A percentile compares a stretch with the other conserved stretches of the same genome.
Evolutionary conservation across 345 rosid species (phyloP).

Genomic region (Salix dunnii): DNA sequence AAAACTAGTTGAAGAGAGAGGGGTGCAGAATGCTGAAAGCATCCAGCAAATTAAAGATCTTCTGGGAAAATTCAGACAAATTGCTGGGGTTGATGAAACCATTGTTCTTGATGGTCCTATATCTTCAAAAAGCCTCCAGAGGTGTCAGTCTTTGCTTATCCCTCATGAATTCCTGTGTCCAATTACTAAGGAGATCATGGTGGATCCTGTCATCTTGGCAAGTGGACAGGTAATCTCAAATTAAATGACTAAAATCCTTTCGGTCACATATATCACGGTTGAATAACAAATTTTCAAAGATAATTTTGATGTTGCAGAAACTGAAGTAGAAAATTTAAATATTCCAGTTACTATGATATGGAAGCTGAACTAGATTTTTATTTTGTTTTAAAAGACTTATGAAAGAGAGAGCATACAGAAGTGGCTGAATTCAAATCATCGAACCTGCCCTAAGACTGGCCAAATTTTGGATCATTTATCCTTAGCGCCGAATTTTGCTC

Average conservation of each 20-base stretch:
- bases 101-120: slow-evolving; percentile 34
- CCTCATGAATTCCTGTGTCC: slow-evolving; percentile 64
- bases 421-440: slow-evolving; percentile 54
- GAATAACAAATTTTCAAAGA: background rate
- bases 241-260: background rate
- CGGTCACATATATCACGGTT: background rate
- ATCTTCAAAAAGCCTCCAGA: slow-evolving; percentile 29
- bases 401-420: slow-evolving; percentile 54
- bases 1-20: slow-evolving; percentile 37
- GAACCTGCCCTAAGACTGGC: slow-evolving; percentile 64
- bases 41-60: slow-evolving; percentile 37
- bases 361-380: slow-evolving; percentile 9
- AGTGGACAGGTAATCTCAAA: slow-evolving; percentile 56
- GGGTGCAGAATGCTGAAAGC: slow-evolving; percentile 36
- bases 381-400: slow-evolving; percentile 39
- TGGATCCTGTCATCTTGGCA: slow-evolving; percentile 60
- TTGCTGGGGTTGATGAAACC: slow-evolving; percentile 40
- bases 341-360: background rate
- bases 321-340: background rate
- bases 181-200: slow-evolving; percentile 54
- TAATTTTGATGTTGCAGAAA: background rate
- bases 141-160: slow-evolving; percentile 34
- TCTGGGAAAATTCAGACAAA: slow-evolving; percentile 46
- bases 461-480: slow-evolving; percentile 44
- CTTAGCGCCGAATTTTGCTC: slow-evolving; percentile 53